A percentile compares a stretch with the other conserved stretches of the same genome.
Evolutionary conservation across 2,329 filamentous ascomycete genomes (phyloP).

Genomic region (Aureobasidium subglaciale): DNA sequence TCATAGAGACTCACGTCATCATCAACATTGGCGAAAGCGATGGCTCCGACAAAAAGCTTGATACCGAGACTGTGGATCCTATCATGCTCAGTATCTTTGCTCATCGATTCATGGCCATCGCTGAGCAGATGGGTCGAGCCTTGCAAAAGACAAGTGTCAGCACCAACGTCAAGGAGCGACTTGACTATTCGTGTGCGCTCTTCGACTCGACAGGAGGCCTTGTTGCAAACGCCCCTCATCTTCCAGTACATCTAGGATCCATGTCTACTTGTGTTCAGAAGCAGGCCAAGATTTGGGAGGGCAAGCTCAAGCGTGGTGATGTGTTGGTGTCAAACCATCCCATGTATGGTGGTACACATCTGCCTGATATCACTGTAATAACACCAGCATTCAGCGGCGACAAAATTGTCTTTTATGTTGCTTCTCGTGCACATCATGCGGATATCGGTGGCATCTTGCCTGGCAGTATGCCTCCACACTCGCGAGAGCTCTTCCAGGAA

Average conservation of each 20-base stretch:
- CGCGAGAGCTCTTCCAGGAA: conserved; percentile 52
- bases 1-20: conserved; percentile 81
- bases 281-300: conserved; percentile 73
- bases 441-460: conserved; percentile 79
- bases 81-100: conserved; percentile 74
- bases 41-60: conserved; percentile 40
- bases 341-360: conserved; percentile 74
- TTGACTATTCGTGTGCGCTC: conserved; percentile 77
- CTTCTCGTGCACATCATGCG: conserved; percentile 72
- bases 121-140: conserved; percentile 75
- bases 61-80: conserved; percentile 58
- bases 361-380: conserved; percentile 75
- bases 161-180: conserved; percentile 73
- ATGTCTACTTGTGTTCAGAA: conserved; percentile 80
- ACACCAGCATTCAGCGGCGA: conserved; percentile 71
- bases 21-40: conserved; percentile 66
- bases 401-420: conserved; percentile 74
- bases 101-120: conserved; percentile 78
- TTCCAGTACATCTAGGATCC: conserved; percentile 73
- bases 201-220: conserved; percentile 70
- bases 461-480: conserved; percentile 75
- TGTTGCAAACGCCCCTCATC: conserved; percentile 70
- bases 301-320: conserved; percentile 69
- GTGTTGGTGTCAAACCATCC: conserved; percentile 81
- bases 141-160: conserved; percentile 74